These are phyloP conservation scores for Camptophora hylomeconis DNA, from an alignment of 2,329 filamentous ascomycete genomes.

Conservation along the genomic window DNA sequence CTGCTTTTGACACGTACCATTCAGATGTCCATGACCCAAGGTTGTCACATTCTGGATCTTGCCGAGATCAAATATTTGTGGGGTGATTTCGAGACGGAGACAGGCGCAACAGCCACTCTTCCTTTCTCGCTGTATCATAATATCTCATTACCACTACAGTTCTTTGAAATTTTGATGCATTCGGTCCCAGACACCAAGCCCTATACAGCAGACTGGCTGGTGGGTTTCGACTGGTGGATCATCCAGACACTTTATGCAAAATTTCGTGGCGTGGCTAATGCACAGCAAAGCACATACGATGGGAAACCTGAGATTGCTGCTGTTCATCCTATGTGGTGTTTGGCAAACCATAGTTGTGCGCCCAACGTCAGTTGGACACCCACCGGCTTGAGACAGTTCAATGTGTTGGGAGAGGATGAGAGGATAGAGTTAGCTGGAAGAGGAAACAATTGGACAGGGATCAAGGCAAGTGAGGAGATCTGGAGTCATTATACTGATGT, in stretches of 20 bases:
- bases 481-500: slow-evolving; percentile 93
- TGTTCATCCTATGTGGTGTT: slow-evolving; percentile 89
- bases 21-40: slow-evolving; percentile 48
- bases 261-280: slow-evolving; percentile 84
- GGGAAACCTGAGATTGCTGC: slow-evolving; percentile 82
- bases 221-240: slow-evolving; percentile 41
- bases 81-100: slow-evolving; percentile 41
- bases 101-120: slow-evolving; percentile 24
- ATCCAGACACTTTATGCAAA: slow-evolving; percentile 88
- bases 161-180: slow-evolving; percentile 38
- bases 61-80: slow-evolving; percentile 51
- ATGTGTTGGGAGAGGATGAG: slow-evolving; percentile 8
- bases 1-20: slow-evolving; percentile 45
- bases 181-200: slow-evolving; percentile 36
- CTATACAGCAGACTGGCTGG: slow-evolving; percentile 29
- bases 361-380: slow-evolving; percentile 90
- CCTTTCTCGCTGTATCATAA: slow-evolving; percentile 50
- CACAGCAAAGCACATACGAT: slow-evolving; percentile 61
- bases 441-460: slow-evolving; percentile 40
- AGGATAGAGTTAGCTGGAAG: slow-evolving; percentile 9
- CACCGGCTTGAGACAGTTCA: slow-evolving; percentile 24
- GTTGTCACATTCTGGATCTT: slow-evolving; percentile 45
- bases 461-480: slow-evolving; percentile 71
- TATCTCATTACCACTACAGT: slow-evolving; percentile 45
- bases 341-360: slow-evolving; percentile 92